These are phyloP conservation scores for Phlebiopsis gigantea DNA, from an alignment of 768 basidiomycete genomes.

Conservation along the genomic window DNA sequence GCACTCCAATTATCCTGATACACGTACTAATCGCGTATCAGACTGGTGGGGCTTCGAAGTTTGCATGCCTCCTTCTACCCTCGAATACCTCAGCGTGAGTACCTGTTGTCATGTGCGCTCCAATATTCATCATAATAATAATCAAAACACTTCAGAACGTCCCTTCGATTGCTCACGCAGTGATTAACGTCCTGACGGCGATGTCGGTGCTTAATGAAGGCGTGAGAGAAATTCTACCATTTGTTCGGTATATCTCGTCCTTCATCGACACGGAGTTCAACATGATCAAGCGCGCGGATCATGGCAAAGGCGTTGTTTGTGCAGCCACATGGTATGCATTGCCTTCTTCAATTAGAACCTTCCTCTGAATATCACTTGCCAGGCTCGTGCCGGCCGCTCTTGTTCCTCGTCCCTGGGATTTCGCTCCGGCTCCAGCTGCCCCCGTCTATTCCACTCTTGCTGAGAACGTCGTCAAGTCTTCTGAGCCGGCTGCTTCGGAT, in stretches of 20 bases:
- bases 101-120: slow-evolving; percentile 3
- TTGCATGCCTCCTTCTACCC: slow-evolving; percentile 64
- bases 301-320: slow-evolving; percentile 78
- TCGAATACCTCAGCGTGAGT: slow-evolving; percentile 53
- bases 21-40: slow-evolving; percentile 24
- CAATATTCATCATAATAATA: not conserved
- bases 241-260: slow-evolving; percentile 76
- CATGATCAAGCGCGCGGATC: slow-evolving; percentile 55
- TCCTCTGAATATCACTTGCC: not conserved
- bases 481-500: not conserved
- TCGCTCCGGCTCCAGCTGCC: slow-evolving; percentile 35
- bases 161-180: slow-evolving; percentile 52
- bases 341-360: not conserved
- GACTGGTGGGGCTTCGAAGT: slow-evolving; percentile 93
- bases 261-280: slow-evolving; percentile 75
- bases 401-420: slow-evolving; percentile 81
- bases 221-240: slow-evolving; percentile 77
- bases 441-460: not conserved
- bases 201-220: slow-evolving; percentile 66
- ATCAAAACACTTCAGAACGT: slow-evolving; percentile 35
- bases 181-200: slow-evolving; percentile 74
- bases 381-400: slow-evolving; percentile 80
- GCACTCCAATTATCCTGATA: not conserved
- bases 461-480: not conserved
- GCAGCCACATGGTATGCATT: slow-evolving; percentile 75